Conservation (phyloP, 306 rosid species). For the Cucurbita argyrosperma region DNA sequence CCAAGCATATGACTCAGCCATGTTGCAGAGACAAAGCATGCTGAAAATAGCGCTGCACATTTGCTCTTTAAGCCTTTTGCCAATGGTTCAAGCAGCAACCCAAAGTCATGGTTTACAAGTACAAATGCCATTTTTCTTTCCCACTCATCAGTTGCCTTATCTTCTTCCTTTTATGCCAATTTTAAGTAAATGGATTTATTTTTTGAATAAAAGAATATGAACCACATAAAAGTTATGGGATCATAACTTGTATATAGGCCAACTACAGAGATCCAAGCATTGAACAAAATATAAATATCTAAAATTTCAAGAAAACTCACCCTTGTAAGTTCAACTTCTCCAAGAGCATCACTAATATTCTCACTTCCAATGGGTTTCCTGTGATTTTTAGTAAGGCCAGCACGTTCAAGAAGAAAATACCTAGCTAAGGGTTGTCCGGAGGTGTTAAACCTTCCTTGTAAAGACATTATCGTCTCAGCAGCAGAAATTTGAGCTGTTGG, state of each 20-base stretch:
- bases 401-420: slow-evolving; percentile 66
- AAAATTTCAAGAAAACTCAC: slow-evolving; percentile 25
- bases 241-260: not conserved
- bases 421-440: slow-evolving; percentile 51
- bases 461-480: slow-evolving; percentile 59
- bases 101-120: slow-evolving; percentile 75
- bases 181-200: slow-evolving; percentile 7
- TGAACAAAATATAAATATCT: not conserved
- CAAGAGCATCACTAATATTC: slow-evolving; percentile 22
- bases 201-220: not conserved
- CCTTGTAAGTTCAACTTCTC: slow-evolving; percentile 26
- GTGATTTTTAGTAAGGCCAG: slow-evolving; percentile 39
- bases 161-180: slow-evolving; percentile 48
- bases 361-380: slow-evolving; percentile 30
- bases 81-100: slow-evolving; percentile 70
- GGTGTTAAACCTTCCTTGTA: slow-evolving; percentile 67
- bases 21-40: slow-evolving; percentile 63
- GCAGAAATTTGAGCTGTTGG: slow-evolving; percentile 59
- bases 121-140: slow-evolving; percentile 73
- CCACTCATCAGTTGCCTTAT: slow-evolving; percentile 62
- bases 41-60: slow-evolving; percentile 39
- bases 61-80: slow-evolving; percentile 75
- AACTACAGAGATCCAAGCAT: not conserved
- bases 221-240: not conserved
- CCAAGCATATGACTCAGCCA: slow-evolving; percentile 75